These are phyloP conservation scores for Ogataea neopini DNA, from an alignment of 805 yeast genomes.

Conservation along the genomic window DNA sequence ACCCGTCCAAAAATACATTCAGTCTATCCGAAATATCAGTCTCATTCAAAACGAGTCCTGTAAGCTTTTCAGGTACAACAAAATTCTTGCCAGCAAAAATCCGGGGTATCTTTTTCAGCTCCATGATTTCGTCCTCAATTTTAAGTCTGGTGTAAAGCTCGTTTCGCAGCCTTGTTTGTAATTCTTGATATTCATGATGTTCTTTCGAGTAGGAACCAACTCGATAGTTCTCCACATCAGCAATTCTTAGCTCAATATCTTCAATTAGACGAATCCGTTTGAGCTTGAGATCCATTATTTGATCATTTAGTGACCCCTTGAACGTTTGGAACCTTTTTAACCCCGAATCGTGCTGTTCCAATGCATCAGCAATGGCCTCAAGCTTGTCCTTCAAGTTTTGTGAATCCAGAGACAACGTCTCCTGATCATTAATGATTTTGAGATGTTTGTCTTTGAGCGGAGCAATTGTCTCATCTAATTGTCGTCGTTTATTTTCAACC, in stretches of 20 bases:
- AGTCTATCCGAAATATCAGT: slow-evolving; percentile 4
- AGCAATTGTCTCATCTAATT: slow-evolving; percentile 2
- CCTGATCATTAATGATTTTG: neutral
- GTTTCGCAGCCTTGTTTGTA: slow-evolving; percentile 6
- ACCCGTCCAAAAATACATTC: slow-evolving; percentile 14
- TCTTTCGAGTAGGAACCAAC: slow-evolving; percentile 3
- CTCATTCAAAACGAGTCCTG: slow-evolving; percentile 3
- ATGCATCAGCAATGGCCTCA: neutral
- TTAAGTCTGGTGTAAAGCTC: slow-evolving; percentile 26
- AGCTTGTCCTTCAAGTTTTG: slow-evolving; percentile 5
- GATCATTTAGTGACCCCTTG: slow-evolving; percentile 19
- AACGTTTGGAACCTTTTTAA: slow-evolving; percentile 7
- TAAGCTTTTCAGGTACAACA: neutral
- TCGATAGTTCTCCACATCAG: slow-evolving; percentile 13
- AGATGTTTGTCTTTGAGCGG: neutral
- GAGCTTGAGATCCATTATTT: slow-evolving; percentile 13
- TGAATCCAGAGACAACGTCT: slow-evolving; percentile 2
- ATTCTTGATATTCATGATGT: neutral
- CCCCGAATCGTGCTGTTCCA: slow-evolving; percentile 9
- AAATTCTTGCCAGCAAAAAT: slow-evolving; percentile 11
- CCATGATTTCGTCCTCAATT: slow-evolving; percentile 26
- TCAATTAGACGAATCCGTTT: slow-evolving; percentile 11
- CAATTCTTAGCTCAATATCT: slow-evolving; percentile 7
- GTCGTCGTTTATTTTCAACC: slow-evolving; percentile 1
- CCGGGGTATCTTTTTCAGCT: slow-evolving; percentile 21